Evolutionary conservation across 371 early-diverging fungal genomes (phyloP).

Genomic region (Syncephalastrum monosporum): DNA sequence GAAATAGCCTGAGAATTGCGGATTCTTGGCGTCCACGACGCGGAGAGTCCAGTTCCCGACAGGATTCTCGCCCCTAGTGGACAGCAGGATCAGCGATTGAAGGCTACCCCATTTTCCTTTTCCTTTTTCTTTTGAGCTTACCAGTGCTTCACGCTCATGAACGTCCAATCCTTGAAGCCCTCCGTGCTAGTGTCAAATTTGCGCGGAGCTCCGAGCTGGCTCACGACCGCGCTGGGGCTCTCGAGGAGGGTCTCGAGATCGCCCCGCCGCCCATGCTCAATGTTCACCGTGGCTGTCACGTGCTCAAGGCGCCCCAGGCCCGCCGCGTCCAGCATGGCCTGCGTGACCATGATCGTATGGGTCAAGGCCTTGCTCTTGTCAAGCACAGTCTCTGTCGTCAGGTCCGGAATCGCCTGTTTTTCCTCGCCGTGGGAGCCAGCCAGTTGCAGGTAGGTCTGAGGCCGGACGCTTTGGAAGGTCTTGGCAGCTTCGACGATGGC

Average conservation of each 20-base stretch:
- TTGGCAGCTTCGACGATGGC: conserved; percentile 75
- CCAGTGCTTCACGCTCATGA: conserved; percentile 97
- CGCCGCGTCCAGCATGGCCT: conserved; percentile 40
- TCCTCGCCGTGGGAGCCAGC: conserved; percentile 12
- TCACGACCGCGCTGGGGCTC: conserved; percentile 70
- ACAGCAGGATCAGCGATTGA: neutral
- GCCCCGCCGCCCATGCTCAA: conserved; percentile 77
- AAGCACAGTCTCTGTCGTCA: conserved; percentile 20
- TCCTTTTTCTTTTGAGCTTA: conserved; percentile 19
- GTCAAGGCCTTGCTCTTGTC: conserved; percentile 20
- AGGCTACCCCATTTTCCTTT: neutral
- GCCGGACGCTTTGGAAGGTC: conserved; percentile 52
- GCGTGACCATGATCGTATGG: conserved; percentile 33
- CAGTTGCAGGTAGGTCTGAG: conserved; percentile 54
- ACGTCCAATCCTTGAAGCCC: conserved; percentile 89
- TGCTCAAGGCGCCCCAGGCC: conserved; percentile 73
- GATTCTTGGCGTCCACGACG: conserved; percentile 54
- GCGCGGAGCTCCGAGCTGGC: conserved; percentile 69
- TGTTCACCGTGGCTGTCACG: conserved; percentile 78
- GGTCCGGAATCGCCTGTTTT: conserved; percentile 35
- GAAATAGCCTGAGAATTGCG: conserved; percentile 44
- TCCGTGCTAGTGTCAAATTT: conserved; percentile 59
- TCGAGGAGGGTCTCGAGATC: conserved; percentile 76
- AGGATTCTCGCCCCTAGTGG: conserved; percentile 23
- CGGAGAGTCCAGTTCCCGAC: conserved; percentile 65